Conservation (phyloP, 441 rosid species). For the Gossypium schwendimanii region DNA sequence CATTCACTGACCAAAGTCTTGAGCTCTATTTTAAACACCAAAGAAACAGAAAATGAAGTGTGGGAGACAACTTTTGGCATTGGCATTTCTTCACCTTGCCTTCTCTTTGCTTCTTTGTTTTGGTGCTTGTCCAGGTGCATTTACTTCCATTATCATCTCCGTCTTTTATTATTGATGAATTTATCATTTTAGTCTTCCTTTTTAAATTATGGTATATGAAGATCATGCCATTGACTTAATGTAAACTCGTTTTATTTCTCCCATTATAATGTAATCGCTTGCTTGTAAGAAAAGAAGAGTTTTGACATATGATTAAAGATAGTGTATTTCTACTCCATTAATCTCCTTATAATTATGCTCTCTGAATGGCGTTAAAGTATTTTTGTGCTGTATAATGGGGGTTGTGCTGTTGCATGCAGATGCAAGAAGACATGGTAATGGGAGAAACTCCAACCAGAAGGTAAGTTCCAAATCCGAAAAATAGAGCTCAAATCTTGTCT, state of each 20-base stretch:
- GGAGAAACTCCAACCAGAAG: background rate
- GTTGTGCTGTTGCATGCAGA: background rate
- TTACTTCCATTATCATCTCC: background rate
- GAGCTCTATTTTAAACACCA: background rate
- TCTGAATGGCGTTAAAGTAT: background rate
- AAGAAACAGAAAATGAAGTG: background rate
- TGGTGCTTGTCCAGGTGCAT: constrained; percentile 13
- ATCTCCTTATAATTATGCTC: background rate
- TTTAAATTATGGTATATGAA: background rate
- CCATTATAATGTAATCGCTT: too few species aligned
- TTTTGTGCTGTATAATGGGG: background rate
- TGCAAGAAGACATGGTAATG: background rate
- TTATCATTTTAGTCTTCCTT: background rate
- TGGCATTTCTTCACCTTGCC: constrained; percentile 7
- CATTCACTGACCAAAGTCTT: background rate
- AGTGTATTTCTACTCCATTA: too few species aligned
- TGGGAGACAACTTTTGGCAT: background rate
- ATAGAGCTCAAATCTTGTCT: too few species aligned
- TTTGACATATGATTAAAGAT: too few species aligned
- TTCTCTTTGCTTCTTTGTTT: constrained; percentile 18
- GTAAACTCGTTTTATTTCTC: too few species aligned
- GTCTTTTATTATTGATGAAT: background rate
- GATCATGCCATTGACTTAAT: too few species aligned
- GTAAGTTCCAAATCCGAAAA: background rate
- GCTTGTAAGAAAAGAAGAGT: too few species aligned